Percentiles rank a stretch among this genome's conserved stretches.
Conservation (phyloP, 257 asterid genomes). For the Solanum virginianum region DNA sequence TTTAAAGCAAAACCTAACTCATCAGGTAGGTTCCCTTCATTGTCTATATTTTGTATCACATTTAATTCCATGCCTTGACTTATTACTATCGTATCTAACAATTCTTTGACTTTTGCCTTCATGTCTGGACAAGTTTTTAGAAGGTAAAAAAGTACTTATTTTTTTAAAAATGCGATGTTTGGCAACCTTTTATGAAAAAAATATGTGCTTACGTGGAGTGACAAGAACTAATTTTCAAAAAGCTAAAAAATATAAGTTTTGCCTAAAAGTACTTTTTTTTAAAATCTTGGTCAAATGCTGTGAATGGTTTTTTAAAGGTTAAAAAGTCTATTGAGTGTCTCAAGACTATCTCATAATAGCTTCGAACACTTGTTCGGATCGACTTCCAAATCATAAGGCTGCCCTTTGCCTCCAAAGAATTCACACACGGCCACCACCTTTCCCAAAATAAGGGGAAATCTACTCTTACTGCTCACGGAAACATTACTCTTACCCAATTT, state of each 20-base stretch:
- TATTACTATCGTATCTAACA: not conserved
- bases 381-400: too few relatives aligned
- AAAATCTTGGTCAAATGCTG: not conserved
- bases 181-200: not conserved
- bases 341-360: too few relatives aligned
- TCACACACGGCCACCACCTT: too few relatives aligned
- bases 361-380: too few relatives aligned
- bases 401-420: too few relatives aligned
- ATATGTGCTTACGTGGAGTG: not conserved
- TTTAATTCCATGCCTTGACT: not conserved
- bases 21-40: not conserved
- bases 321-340: too few relatives aligned
- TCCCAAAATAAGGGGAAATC: too few relatives aligned
- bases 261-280: not conserved
- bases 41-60: not conserved
- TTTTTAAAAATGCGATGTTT: not conserved
- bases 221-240: not conserved
- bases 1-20: not conserved
- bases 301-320: too few relatives aligned
- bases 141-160: not conserved
- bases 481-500: too few relatives aligned
- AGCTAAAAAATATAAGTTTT: too few relatives aligned
- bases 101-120: not conserved
- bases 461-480: too few relatives aligned
- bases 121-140: not conserved